These are phyloP conservation scores for Arthromyces matolae DNA, from an alignment of 768 basidiomycete genomes.

Conservation along the genomic window DNA sequence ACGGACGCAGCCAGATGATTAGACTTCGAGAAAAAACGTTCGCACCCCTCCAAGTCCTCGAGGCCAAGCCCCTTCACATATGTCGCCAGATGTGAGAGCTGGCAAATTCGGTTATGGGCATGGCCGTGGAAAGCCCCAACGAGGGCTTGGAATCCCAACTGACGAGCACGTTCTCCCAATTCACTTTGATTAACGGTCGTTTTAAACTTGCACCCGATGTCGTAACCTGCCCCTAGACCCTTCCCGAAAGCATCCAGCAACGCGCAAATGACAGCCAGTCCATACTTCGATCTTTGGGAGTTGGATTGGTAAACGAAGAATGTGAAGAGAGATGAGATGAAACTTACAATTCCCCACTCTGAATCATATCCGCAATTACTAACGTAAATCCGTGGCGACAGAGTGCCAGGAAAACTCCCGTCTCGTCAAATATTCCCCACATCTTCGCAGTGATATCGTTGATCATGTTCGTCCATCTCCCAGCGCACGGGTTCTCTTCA, in stretches of 20 bases:
- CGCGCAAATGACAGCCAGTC: no score
- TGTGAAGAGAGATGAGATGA: background rate
- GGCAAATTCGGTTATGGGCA: slow-evolving; percentile 20
- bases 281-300: no score
- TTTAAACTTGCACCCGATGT: no score
- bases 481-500: slow-evolving; percentile 2
- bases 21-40: slow-evolving; percentile 24
- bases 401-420: no score
- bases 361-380: no score
- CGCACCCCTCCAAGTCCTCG: slow-evolving; percentile 28
- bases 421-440: no score
- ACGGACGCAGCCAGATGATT: slow-evolving; percentile 22
- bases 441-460: no score
- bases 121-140: no score
- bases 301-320: background rate
- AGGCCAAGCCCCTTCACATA: slow-evolving; percentile 26
- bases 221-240: no score
- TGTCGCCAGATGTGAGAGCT: slow-evolving; percentile 17
- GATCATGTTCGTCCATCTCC: no score
- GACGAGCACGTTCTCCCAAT: slow-evolving; percentile 10
- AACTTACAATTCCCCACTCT: slow-evolving; percentile 1
- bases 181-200: slow-evolving; percentile 18
- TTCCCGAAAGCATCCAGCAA: no score
- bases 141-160: slow-evolving; percentile 6
- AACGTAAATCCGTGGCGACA: no score